Evolutionary conservation across 306 rosid species (phyloP).

Genomic region (Prosopis cineraria): DNA sequence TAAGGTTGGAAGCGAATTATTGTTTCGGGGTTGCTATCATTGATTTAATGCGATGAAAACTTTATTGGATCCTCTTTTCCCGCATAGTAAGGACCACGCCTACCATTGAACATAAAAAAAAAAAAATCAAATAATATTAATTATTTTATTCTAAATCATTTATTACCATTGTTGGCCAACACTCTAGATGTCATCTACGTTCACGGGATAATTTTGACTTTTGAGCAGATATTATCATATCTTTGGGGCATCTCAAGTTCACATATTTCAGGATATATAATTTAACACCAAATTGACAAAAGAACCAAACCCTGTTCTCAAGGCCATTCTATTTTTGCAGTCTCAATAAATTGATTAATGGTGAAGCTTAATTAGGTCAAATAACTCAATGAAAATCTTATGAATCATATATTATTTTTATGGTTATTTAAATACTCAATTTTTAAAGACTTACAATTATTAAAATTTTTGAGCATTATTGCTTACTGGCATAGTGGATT

Average conservation of each 20-base stretch:
- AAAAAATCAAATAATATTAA: neutral
- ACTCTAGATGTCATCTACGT: neutral
- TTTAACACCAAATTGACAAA: neutral
- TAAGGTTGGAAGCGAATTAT: neutral
- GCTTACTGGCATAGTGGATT: no score
- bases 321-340: no score
- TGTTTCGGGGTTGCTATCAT: conserved; percentile 3
- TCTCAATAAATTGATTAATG: no score
- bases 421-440: no score
- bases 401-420: no score
- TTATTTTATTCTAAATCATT: neutral
- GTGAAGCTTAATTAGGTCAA: no score
- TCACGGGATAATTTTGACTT: neutral
- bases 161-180: neutral
- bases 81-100: neutral
- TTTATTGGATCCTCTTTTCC: neutral
- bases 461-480: no score
- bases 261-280: neutral
- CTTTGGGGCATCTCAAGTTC: neutral
- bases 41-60: conserved; percentile 8
- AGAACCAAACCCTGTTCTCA: no score
- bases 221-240: neutral
- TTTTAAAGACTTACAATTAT: no score
- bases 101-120: neutral
- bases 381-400: no score